Evolutionary conservation across 805 yeast species (phyloP).

Genomic region (Starmerella roubikii): DNA sequence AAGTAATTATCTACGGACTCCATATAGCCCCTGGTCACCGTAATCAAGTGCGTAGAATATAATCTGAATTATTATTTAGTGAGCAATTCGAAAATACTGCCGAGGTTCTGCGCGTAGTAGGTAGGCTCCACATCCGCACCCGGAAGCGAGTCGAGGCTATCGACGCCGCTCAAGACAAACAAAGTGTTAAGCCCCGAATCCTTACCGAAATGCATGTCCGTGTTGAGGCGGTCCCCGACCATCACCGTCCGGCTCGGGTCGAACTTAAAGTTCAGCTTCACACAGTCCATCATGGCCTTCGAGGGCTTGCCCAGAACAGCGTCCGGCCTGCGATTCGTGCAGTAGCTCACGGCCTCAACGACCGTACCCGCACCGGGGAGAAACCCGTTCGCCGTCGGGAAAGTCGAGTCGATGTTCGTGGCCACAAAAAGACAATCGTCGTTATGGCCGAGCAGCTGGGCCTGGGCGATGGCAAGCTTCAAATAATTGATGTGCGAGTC

Average conservation of each 20-base stretch:
- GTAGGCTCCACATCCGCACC: constrained; percentile 40
- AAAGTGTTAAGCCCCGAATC: constrained; percentile 79
- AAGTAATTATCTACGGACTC: too few species aligned
- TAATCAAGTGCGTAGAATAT: too few species aligned
- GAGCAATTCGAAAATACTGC: constrained; percentile 56
- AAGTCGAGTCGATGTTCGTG: constrained; percentile 89
- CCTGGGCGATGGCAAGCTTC: constrained; percentile 67
- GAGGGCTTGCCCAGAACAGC: constrained; percentile 84
- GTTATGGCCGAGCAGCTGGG: constrained; percentile 44
- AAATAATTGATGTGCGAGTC: constrained; percentile 67
- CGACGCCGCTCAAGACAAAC: constrained; percentile 84
- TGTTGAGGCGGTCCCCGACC: constrained; percentile 92
- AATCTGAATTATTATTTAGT: too few species aligned
- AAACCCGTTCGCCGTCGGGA: constrained; percentile 72
- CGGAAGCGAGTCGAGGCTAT: constrained; percentile 41
- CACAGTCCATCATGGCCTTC: constrained; percentile 78
- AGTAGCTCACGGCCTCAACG: constrained; percentile 58
- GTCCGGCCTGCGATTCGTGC: constrained; percentile 71
- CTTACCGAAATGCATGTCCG: constrained; percentile 86
- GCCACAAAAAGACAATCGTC: constrained; percentile 66
- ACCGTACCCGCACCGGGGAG: constrained; percentile 94
- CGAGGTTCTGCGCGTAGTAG: constrained; percentile 55
- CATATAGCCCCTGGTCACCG: too few species aligned
- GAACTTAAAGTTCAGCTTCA: constrained; percentile 48
- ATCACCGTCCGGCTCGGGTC: constrained; percentile 53